Percentiles rank a stretch among this genome's conserved stretches.
Conservation (phyloP, 2,329 filamentous ascomycete species). For the Diatrype stigma region DNA sequence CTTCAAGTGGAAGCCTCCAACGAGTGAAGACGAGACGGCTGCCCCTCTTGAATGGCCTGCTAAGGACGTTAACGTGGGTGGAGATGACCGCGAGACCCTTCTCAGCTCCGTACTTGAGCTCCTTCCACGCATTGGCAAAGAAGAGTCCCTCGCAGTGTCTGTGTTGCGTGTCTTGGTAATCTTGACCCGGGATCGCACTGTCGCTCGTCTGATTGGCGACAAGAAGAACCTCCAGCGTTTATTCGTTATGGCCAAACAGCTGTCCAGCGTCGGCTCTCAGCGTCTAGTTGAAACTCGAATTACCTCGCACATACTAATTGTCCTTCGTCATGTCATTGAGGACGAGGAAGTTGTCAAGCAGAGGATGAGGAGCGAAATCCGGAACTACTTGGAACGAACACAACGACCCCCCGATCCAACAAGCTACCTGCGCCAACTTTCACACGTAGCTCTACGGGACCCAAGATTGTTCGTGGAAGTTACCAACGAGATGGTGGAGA, state of each 20-base stretch:
- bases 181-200: constrained; percentile 71
- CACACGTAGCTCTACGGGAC: constrained; percentile 73
- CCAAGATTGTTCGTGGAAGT: constrained; percentile 85
- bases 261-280: constrained; percentile 73
- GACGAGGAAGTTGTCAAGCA: constrained; percentile 88
- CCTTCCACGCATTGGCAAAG: constrained; percentile 81
- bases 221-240: constrained; percentile 85
- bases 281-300: constrained; percentile 58
- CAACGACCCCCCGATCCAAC: constrained; percentile 63
- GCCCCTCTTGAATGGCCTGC: constrained; percentile 53
- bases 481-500: constrained; percentile 77
- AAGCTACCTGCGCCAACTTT: constrained; percentile 71
- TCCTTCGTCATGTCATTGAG: constrained; percentile 89
- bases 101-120: constrained; percentile 78
- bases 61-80: constrained; percentile 58
- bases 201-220: constrained; percentile 75
- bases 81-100: constrained; percentile 64
- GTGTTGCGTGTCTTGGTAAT: constrained; percentile 81
- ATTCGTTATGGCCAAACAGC: constrained; percentile 93
- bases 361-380: constrained; percentile 87
- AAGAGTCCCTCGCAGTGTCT: constrained; percentile 78
- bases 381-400: constrained; percentile 63
- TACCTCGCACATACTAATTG: constrained; percentile 68
- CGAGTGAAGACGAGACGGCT: constrained; percentile 43
- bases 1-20: constrained; percentile 63